phyloP scores from a whole-genome alignment of 352 stramenopile species.

The Phytophthora pinifolia region DNA sequence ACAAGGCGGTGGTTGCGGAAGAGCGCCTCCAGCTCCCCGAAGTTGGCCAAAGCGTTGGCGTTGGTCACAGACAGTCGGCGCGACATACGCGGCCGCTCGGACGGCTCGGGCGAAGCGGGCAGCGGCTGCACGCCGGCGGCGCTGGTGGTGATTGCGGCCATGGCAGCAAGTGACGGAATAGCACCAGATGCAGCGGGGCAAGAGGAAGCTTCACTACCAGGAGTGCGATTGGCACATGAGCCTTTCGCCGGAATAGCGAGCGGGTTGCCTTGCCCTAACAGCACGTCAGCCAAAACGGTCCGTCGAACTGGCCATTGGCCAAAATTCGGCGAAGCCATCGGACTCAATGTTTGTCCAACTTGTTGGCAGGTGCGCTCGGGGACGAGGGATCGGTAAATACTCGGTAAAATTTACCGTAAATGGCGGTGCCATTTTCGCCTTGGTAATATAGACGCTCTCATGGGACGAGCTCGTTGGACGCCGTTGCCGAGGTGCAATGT shows the following conservation, averaged over 20 bases:
- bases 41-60: constrained; percentile 78
- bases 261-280: constrained; percentile 5
- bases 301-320: constrained; percentile 19
- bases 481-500: no score
- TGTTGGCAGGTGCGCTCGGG: no score
- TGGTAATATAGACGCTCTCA: no score
- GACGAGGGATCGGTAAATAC: no score
- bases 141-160: constrained; percentile 16
- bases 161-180: constrained; percentile 17
- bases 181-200: constrained; percentile 3
- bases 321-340: no score
- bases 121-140: constrained; percentile 6
- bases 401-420: no score
- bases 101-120: not conserved
- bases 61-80: constrained; percentile 65
- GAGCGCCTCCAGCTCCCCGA: constrained; percentile 47
- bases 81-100: constrained; percentile 10
- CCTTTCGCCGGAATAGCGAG: constrained; percentile 19
- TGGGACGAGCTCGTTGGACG: no score
- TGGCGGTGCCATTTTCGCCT: no score
- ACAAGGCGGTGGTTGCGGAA: constrained; percentile 69
- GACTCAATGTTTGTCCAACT: no score
- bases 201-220: constrained; percentile 17
- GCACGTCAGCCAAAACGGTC: constrained; percentile 28
- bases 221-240: constrained; percentile 27